Conservation (phyloP, 1,284 basidiomycete species). For the Cryptococcus sp. region DNA sequence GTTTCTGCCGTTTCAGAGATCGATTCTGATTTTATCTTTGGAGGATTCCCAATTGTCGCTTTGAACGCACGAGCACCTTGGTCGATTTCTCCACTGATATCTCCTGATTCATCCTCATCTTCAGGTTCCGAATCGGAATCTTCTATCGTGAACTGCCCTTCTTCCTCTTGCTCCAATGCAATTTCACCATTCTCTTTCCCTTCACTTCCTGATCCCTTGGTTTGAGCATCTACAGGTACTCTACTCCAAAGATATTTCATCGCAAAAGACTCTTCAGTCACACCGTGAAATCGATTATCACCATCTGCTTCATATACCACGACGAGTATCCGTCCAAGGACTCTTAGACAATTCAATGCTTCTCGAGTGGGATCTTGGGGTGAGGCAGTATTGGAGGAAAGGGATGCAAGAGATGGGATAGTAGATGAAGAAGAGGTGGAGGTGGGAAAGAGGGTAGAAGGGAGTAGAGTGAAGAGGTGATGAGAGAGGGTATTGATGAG, state of each 20-base stretch:
- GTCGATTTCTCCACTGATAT: conserved; percentile 49
- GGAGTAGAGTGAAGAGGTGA: conserved; percentile 72
- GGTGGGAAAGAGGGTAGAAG: conserved; percentile 75
- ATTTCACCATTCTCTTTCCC: neutral
- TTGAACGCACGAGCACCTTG: conserved; percentile 57
- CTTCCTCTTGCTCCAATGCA: neutral
- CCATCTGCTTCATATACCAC: conserved; percentile 77
- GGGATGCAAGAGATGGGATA: neutral
- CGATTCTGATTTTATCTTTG: conserved; percentile 16
- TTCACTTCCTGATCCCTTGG: neutral
- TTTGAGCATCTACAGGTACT: neutral
- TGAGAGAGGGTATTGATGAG: conserved; percentile 69
- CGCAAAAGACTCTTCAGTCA: conserved; percentile 26
- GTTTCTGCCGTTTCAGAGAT: conserved; percentile 7
- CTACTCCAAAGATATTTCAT: conserved; percentile 19
- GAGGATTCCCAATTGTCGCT: conserved; percentile 32
- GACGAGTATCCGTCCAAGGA: conserved; percentile 79
- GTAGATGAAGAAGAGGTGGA: conserved; percentile 34
- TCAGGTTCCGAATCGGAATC: conserved; percentile 51
- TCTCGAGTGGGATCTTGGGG: conserved; percentile 63
- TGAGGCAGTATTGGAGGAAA: conserved; percentile 27
- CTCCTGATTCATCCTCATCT: conserved; percentile 10
- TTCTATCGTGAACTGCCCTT: conserved; percentile 28
- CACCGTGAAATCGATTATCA: conserved; percentile 49
- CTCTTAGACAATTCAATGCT: conserved; percentile 78